Evolutionary conservation across 768 basidiomycete genomes (phyloP), one percentile per base, ranked within the genome.

Genomic region (Daedaleopsis sinensis): DNA sequence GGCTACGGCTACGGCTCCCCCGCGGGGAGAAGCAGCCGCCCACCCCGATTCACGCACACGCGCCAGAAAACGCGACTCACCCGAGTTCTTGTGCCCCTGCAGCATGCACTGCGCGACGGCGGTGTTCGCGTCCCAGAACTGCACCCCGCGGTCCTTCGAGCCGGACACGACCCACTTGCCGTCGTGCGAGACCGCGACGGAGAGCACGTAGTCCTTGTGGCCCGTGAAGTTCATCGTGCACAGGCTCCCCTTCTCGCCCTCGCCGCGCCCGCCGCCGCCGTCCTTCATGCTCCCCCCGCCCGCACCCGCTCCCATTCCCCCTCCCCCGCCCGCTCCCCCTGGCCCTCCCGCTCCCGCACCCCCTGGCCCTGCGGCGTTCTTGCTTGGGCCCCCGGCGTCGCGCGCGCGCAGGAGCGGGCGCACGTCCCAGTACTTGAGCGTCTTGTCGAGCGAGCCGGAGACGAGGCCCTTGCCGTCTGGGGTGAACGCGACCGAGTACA

Each of bases 141-240:
- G 93, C 57, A 99, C 95, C 0, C 94, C 91, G 13, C 97, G 90
- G 73, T 99, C 97, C 77, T 98, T 98, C 38, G 88, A 89, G 54
- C 97, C 96, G 12, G 93, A 95, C 12, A 97, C 96, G 67, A 98
- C 90, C 92, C 94, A 90, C 65, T 92, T 87, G 5, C 93, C 93
- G 74, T 98, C 96, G 64, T 94, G 90, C 49, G 93, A 94, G 51
- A 95, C 92, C 19, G 86, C 87, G 49, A 89, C 87, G 49, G 84
- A 85, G 53, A 90, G 79, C 60, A 90, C 89, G 61, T 89, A 90
- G 72, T 90, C 88, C 85, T 94, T 96, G 75, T 96, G 96, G 12
- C 95, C 96, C 57, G 83, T 87, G 68, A 96, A 89, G 67, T 93
- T 91, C 83, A 92, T 90, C 68, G 86, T 86, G 71, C 91, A 93